Percentiles rank a stretch among this genome's conserved stretches.
Conservation (phyloP, 257 asterid species). For the Nicotiana noctiflora region DNA sequence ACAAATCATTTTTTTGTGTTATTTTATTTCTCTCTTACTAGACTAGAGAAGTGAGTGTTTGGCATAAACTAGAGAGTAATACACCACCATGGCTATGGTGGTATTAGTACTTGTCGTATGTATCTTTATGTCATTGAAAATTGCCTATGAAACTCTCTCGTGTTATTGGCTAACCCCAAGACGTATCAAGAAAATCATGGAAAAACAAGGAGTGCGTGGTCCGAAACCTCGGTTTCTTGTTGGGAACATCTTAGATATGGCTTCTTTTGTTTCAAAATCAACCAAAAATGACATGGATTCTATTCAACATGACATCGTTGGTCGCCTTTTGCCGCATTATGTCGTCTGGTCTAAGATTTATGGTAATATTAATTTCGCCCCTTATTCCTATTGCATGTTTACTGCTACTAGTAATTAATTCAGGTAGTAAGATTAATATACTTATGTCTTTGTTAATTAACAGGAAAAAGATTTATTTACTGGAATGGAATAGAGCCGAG, state of each 20-base stretch:
- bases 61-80: not conserved
- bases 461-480: conserved; percentile 68
- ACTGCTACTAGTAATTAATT: too few species aligned
- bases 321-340: conserved; percentile 82
- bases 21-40: not conserved
- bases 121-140: conserved; percentile 24
- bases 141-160: conserved; percentile 33
- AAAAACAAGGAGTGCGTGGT: conserved; percentile 80
- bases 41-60: not conserved
- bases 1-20: not conserved
- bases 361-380: conserved; percentile 24
- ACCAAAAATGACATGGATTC: conserved; percentile 59
- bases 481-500: conserved; percentile 93
- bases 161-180: conserved; percentile 72
- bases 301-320: conserved; percentile 64
- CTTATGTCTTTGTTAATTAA: not conserved
- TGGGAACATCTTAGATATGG: conserved; percentile 69
- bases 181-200: conserved; percentile 72
- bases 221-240: conserved; percentile 72
- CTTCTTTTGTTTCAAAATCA: conserved; percentile 52
- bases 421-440: too few species aligned
- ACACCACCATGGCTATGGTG: conserved; percentile 27
- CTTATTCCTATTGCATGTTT: not conserved
- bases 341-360: conserved; percentile 66
- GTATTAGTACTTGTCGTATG: conserved; percentile 13